These are phyloP conservation scores for Sonneratia alba DNA, from an alignment of 345 rosid species.

Conservation along the genomic window DNA sequence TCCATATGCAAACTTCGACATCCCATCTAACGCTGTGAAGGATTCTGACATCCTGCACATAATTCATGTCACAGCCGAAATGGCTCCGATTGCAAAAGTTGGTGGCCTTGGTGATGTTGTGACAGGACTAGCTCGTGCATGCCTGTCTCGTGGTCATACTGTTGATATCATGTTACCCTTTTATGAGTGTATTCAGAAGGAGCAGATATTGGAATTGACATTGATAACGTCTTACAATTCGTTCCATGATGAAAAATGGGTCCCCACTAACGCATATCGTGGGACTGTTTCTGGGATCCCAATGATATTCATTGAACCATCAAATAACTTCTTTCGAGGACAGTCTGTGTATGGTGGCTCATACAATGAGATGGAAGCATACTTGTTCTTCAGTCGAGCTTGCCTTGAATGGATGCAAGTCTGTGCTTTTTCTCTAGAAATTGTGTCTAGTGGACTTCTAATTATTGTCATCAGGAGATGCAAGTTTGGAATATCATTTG, in stretches of 20 bases:
- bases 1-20: constrained; percentile 16
- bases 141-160: constrained; percentile 36
- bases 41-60: constrained; percentile 32
- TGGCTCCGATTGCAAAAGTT: constrained; percentile 58
- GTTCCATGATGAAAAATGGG: constrained; percentile 44
- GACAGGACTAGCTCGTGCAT: constrained; percentile 50
- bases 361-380: constrained; percentile 48
- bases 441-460: neutral
- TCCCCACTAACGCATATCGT: constrained; percentile 30
- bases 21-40: constrained; percentile 22
- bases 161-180: constrained; percentile 53
- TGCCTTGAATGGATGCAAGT: constrained; percentile 67
- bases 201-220: constrained; percentile 26
- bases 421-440: neutral
- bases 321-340: constrained; percentile 46
- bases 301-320: constrained; percentile 39
- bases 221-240: constrained; percentile 25
- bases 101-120: constrained; percentile 65
- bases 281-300: constrained; percentile 38
- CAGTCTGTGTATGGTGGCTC: constrained; percentile 42
- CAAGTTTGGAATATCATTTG: neutral
- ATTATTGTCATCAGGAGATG: neutral
- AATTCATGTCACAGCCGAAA: constrained; percentile 47
- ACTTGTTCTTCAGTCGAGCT: constrained; percentile 46
- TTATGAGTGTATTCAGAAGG: constrained; percentile 37